Evolutionary conservation across 2,329 filamentous ascomycete species (phyloP).

Genomic region (Beauveria asiatica): DNA sequence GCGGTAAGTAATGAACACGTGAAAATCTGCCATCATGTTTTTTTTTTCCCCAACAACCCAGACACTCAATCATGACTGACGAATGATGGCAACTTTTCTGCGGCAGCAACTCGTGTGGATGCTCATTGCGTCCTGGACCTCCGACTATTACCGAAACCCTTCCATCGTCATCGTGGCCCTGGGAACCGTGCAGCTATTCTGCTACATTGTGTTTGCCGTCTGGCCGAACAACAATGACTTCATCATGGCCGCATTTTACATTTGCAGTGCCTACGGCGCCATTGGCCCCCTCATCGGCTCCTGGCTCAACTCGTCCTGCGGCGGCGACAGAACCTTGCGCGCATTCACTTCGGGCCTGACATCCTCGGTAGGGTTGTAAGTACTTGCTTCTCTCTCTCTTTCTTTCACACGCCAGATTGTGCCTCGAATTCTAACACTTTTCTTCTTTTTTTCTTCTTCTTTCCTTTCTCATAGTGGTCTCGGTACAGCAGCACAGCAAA

Average conservation of each 20-base stretch:
- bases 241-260: constrained; percentile 2
- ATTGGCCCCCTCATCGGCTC: constrained; percentile 3
- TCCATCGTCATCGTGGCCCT: background rate
- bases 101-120: constrained; percentile 5
- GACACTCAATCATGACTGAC: too few species aligned
- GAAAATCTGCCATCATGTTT: background rate
- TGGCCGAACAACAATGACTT: background rate
- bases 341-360: background rate
- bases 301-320: constrained; percentile 8
- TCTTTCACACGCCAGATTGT: too few species aligned
- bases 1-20: background rate
- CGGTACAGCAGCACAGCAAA: constrained; percentile 5
- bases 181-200: constrained; percentile 3
- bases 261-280: constrained; percentile 2
- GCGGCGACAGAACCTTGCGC: constrained; percentile 7
- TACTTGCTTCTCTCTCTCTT: background rate
- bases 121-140: background rate
- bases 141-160: constrained; percentile 3
- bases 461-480: background rate
- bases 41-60: too few species aligned
- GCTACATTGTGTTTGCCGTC: constrained; percentile 6
- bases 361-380: constrained; percentile 10
- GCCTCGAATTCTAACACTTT: too few species aligned
- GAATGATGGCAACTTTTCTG: background rate
- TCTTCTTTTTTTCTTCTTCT: too few species aligned